Evolutionary conservation across 805 yeast genomes (phyloP), one percentile per base, ranked within the genome.

Genomic region (Kluyveromyces dobzhanskii): DNA sequence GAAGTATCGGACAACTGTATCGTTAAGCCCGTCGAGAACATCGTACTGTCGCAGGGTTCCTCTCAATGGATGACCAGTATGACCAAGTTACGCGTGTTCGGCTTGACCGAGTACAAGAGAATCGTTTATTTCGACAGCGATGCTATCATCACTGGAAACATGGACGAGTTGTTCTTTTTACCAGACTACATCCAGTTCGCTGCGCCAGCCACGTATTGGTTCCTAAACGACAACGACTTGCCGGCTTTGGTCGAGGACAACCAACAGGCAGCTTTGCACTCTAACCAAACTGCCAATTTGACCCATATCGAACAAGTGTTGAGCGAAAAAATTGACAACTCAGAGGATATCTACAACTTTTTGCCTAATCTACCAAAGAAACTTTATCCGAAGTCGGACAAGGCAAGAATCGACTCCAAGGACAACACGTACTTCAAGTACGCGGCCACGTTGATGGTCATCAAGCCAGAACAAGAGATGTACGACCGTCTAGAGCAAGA

Each of bases 91-190:
- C 60, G 67, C 43, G 67, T 74, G 0, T 78, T 78, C 51, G 64
- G 68, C 39, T 65, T 66, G 47, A 55, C 61, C 0, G 66, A 72
- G 26, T 79, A 65, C 49, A 73, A 75, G 18, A 55, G 80, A 33
- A 51, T 79, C 13, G 66, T 79, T 11, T 77, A 69, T 51, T 54
- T 79, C 48, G 85, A 79, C 53, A 66, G 78, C 8, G 85, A 78
- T 57, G 68, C 78, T 2, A 42, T 66, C 46, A 47, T 76, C 11
- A 44, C 52, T 13, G 53, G 53, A 8, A 54, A 66, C 30, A 42
- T 76, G 48, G 80, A 75, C 54, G 78, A 74, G 42, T 49, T 74
- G 30, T 73, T 75, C 46, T 68, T 72, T 43, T 29, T 71, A 3
- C 78, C 78, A 8, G 66, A 65, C 1, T 64, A 66, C 32, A 59